phyloP scores from a whole-genome alignment of 2,329 filamentous ascomycete species.

The Penicillium occitanis region DNA sequence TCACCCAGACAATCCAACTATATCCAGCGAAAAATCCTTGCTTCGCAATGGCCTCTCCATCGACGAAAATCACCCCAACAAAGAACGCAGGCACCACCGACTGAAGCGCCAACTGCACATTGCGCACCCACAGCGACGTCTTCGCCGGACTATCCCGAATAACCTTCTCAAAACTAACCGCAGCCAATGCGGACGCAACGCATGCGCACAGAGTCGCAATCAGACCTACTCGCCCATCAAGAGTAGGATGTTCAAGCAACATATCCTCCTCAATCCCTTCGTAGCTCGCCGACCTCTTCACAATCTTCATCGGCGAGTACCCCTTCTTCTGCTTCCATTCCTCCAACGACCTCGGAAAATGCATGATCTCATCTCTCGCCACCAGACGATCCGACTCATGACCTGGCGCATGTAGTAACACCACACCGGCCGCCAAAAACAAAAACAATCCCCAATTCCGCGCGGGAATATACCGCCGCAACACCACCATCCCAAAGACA shows the following conservation, averaged over 20 bases:
- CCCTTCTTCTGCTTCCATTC: conserved; percentile 64
- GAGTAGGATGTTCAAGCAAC: conserved; percentile 52
- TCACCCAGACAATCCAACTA: conserved; percentile 85
- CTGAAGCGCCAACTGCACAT: conserved; percentile 92
- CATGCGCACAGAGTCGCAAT: conserved; percentile 76
- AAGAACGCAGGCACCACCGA: conserved; percentile 87
- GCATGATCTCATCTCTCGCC: conserved; percentile 51
- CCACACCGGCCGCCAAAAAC: conserved; percentile 77
- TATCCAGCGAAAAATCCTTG: conserved; percentile 94
- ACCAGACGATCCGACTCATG: conserved; percentile 52
- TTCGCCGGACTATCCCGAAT: conserved; percentile 77
- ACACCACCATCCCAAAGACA: conserved; percentile 76
- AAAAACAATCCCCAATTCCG: conserved; percentile 80
- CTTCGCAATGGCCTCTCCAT: conserved; percentile 77
- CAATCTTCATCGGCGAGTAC: conserved; percentile 50
- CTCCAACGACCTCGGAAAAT: conserved; percentile 73
- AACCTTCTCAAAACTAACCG: conserved; percentile 72
- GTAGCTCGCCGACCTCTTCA: conserved; percentile 80
- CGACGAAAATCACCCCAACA: conserved; percentile 80
- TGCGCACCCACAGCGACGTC: conserved; percentile 87
- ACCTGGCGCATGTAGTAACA: conserved; percentile 77
- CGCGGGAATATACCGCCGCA: conserved; percentile 67
- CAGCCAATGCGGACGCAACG: conserved; percentile 76
- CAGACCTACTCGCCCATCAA: conserved; percentile 79
- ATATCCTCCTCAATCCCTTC: conserved; percentile 75